Evolutionary conservation across 805 yeast species (phyloP), one percentile per base, ranked within the genome.

Genomic region (Wickerhamiella sergipiensis): DNA sequence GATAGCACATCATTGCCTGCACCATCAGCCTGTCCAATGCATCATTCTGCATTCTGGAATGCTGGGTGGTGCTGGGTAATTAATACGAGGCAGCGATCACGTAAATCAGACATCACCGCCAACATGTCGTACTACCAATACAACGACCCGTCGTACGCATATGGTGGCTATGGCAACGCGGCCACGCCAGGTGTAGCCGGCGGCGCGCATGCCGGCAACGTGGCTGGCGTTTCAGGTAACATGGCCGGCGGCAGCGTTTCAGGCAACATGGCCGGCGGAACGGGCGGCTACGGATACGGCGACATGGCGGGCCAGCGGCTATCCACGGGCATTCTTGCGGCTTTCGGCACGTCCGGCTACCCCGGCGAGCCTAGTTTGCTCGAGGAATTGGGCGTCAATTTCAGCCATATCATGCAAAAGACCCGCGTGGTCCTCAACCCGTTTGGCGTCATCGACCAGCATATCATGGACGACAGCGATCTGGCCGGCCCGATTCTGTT

Each of bases 401-500:
- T 92, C 61, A 75, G 74, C 42, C 97, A 90, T 62, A 90, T 92
- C 57, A 78, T 81, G 59, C 73, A 78, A 36, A 92, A 70, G 71
- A 92, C 97, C 0, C 67, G 79, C 61, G 85, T 90, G 1, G 97
- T 89, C 10, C 73, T 92, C 64, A 83, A 85, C 59, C 95, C 96
- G 13, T 73, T 79, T 45, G 76, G 80, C 36, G 68, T 69, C 15
- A 72, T 86, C 18, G 79, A 83, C 46, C 79, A 80, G 40, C 92
- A 87, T 58, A 81, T 81, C 36, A 77, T 86, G 78, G 79, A 81
- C 49, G 98, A 90, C 66, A 76, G 92, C 23, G 98, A 92, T 64
- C 72, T 92, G 58, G 97, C 97, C 0, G 98, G 98, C 1, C 98
- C 98, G 1, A 73, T 92, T 31, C 69, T 92, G 42, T 92, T 90